Conservation (phyloP, 768 basidiomycete genomes). For the Psilocybe sp. region DNA sequence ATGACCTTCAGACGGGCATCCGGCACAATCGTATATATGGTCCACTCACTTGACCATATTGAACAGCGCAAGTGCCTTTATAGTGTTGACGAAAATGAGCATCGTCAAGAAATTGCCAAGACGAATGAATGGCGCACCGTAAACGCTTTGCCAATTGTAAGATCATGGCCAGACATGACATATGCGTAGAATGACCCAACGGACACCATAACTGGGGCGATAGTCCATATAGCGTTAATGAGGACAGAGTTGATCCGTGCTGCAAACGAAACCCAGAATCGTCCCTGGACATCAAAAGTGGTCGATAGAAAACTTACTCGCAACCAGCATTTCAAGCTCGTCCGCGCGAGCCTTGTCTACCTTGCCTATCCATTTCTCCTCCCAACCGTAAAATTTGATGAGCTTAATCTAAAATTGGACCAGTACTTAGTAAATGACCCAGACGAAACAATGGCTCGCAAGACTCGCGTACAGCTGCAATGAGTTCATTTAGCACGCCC, state of each 20-base stretch:
- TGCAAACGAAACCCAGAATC: conserved; percentile 14
- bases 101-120: neutral
- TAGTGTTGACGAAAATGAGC: neutral
- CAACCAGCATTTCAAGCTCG: conserved; percentile 78
- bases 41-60: conserved; percentile 65
- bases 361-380: conserved; percentile 70
- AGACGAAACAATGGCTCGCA: no score
- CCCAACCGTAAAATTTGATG: conserved; percentile 85
- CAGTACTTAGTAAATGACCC: no score
- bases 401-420: conserved; percentile 51
- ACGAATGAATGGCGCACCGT: conserved; percentile 25
- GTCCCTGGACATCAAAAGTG: neutral
- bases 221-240: conserved; percentile 71
- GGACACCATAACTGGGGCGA: conserved; percentile 78
- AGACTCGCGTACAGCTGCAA: conserved; percentile 48
- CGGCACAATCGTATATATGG: no score
- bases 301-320: conserved; percentile 36
- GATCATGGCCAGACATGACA: conserved; percentile 66
- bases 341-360: conserved; percentile 59
- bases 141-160: conserved; percentile 49
- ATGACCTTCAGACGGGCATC: no score
- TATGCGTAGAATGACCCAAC: conserved; percentile 76
- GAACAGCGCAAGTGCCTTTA: conserved; percentile 75
- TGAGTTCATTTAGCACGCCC: conserved; percentile 74
- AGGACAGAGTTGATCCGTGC: conserved; percentile 71